Evolutionary conservation across 768 basidiomycete genomes (phyloP).

Genomic region (Dictyophora rubrovolvata): DNA sequence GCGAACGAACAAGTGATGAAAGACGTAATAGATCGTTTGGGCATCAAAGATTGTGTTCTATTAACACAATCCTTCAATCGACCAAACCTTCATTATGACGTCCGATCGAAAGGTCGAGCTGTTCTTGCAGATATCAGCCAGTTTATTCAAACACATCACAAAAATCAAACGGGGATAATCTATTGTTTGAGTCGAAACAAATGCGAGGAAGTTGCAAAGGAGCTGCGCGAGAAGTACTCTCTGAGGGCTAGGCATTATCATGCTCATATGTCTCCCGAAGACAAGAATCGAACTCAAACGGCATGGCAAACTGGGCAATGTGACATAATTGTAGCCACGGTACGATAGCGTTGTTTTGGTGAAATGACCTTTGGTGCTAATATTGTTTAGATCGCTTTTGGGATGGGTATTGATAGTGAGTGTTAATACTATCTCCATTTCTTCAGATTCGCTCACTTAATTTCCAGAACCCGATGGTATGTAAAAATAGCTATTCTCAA

Average conservation of each 20-base stretch:
- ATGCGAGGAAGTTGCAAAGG: constrained; percentile 73
- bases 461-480: constrained; percentile 17
- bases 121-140: constrained; percentile 48
- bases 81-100: constrained; percentile 73
- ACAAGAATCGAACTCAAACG: constrained; percentile 50
- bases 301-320: constrained; percentile 68
- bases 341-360: constrained; percentile 23
- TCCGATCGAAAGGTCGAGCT: constrained; percentile 36
- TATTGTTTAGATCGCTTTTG: constrained; percentile 71
- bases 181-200: constrained; percentile 64
- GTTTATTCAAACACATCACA: constrained; percentile 54
- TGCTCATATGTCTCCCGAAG: constrained; percentile 57
- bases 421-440: neutral
- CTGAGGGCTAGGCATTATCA: constrained; percentile 76
- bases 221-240: constrained; percentile 45
- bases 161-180: constrained; percentile 65
- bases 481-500: neutral
- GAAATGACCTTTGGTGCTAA: constrained; percentile 4
- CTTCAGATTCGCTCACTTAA: neutral
- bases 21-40: constrained; percentile 68
- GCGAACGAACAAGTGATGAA: constrained; percentile 68
- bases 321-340: constrained; percentile 88
- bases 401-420: constrained; percentile 89
- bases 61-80: constrained; percentile 88
- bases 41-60: constrained; percentile 45